These are phyloP conservation scores for Olyra latifolia DNA, from an alignment of 176 grass and related monocot species.

Conservation along the genomic window DNA sequence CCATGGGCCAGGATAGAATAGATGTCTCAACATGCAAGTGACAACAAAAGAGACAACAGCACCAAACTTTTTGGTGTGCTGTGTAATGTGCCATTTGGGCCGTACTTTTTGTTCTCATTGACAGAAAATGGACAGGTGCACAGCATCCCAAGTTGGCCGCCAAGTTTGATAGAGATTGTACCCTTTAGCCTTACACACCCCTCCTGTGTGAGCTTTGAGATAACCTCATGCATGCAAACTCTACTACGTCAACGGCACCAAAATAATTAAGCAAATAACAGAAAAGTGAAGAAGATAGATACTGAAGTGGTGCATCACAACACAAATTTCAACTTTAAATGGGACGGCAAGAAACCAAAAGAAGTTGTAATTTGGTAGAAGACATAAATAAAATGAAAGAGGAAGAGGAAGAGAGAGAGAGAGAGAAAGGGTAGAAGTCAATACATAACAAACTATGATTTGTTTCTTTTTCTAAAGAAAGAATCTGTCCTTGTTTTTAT, in stretches of 20 bases:
- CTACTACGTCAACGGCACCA: background rate
- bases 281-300: background rate
- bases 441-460: background rate
- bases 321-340: background rate
- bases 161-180: constrained; percentile 44
- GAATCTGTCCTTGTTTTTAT: background rate
- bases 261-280: background rate
- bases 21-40: constrained; percentile 1
- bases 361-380: background rate
- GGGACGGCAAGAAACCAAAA: background rate
- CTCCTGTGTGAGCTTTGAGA: background rate
- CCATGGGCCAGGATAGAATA: constrained; percentile 27
- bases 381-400: background rate
- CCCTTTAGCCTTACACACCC: background rate
- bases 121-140: constrained; percentile 26
- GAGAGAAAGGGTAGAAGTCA: background rate
- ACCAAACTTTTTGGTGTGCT: constrained; percentile 1
- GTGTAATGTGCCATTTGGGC: background rate
- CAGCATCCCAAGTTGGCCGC: constrained; percentile 37
- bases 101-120: constrained; percentile 33
- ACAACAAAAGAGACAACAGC: constrained; percentile 16
- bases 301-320: background rate
- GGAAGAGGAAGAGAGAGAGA: background rate
- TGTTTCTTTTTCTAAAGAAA: background rate
- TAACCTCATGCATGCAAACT: constrained; percentile 15